Base-by-base conservation (phyloP, 2,329 filamentous ascomycete genomes). In the Neodidymelliopsis sp. region DNA sequence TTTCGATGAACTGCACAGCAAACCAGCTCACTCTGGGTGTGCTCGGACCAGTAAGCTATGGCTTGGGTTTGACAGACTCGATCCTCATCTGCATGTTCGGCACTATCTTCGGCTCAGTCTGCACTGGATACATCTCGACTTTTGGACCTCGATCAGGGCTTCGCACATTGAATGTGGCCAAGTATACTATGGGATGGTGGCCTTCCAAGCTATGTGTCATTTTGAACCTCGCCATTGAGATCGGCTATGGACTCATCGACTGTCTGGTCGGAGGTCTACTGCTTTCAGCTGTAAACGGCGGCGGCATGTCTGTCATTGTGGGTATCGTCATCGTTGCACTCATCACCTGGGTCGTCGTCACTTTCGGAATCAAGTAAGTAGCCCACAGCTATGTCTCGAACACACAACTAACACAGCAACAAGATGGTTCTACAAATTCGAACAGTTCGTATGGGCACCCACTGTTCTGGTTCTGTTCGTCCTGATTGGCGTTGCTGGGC, bases 101-200 rank as follows among this genome's bases (percentile, higher is more conserved):
- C 9, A 61, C 57, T 2, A 53, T 62, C 9, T 60, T 62, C 18
- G 62, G 60, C 11, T 59, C 56, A 3, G 29, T 62, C 4, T 63
- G 55, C 29, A 60, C 60, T 0, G 59, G 56, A 4, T 64, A 64
- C 27, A 64, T 64, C 24, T 56, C 56, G 0, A 63, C 61, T 3
- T 63, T 61, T 28, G 59, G 61, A 4, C 61, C 61, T 3, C 41
- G 35, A 19, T 57, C 57, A 12, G 57, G 61, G 13, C 45, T 60
- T 2, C 51, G 54, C 7, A 57, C 52, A 3, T 36, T 63, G 12
- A 79, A 82, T 25, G 60, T 65, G 7, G 62, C 59, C 1, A 77
- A 83, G 15, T 86, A 83, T 59, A 75, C 79, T 4, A 85, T 86
- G 80, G 83, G 84, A 10, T 86, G 81, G 79, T 85, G 79, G 75